phyloP scores from a whole-genome alignment of 192 early-diverging fungal genomes.

The Obelidium mucronatum region DNA sequence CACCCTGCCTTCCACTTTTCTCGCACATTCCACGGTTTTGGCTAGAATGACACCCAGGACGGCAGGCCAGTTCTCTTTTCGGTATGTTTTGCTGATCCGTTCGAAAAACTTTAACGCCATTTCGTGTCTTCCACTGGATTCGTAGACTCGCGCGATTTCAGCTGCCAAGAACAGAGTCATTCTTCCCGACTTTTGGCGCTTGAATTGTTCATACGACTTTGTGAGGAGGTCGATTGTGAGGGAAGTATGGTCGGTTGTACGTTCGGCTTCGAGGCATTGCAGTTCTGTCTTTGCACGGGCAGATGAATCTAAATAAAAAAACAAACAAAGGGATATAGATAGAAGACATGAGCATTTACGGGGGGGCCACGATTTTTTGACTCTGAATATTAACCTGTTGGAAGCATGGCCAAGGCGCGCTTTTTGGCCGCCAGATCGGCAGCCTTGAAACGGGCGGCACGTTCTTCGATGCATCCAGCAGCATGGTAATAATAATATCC shows the following conservation, averaged over 20 bases:
- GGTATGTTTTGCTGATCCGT: conserved; percentile 85
- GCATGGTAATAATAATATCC: conserved; percentile 85
- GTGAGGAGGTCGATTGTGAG: conserved; percentile 85
- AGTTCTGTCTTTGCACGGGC: conserved; percentile 36
- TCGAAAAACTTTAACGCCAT: conserved; percentile 92
- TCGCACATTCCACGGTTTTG: conserved; percentile 75
- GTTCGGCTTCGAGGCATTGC: conserved; percentile 18
- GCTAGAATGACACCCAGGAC: conserved; percentile 74
- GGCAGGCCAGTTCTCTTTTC: conserved; percentile 82
- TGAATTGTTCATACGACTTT: conserved; percentile 92
- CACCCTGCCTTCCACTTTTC: conserved; percentile 66
- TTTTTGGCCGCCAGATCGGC: background rate
- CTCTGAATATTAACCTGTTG: background rate
- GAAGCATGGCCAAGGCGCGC: too few species aligned
- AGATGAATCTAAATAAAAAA: conserved; percentile 40
- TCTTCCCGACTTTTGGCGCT: conserved; percentile 70
- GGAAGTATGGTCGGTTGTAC: conserved; percentile 58
- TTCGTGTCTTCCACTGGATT: conserved; percentile 76
- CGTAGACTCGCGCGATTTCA: conserved; percentile 88
- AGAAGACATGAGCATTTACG: conserved; percentile 4
- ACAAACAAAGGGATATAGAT: too few species aligned
- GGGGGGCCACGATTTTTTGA: background rate
- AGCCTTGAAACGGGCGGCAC: conserved; percentile 63
- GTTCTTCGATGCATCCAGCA: conserved; percentile 76
- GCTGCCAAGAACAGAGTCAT: conserved; percentile 86